Evolutionary conservation across 2,329 filamentous ascomycete species (phyloP).

Genomic region (Aotearoamyces nothofagi): DNA sequence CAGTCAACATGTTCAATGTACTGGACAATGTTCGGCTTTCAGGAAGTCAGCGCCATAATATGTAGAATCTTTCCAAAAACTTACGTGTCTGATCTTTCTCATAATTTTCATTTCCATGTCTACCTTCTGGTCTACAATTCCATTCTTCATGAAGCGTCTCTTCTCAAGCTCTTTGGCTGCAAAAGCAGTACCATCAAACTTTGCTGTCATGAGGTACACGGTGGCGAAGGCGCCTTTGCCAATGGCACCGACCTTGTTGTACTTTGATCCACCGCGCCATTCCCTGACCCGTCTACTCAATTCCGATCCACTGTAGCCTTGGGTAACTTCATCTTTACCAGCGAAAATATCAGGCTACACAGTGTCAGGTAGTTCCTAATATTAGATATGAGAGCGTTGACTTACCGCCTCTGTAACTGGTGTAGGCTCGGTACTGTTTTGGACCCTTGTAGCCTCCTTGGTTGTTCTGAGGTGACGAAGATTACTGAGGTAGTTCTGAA

Average conservation of each 20-base stretch:
- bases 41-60: slow-evolving; percentile 6
- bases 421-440: no score
- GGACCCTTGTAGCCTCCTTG: no score
- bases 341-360: background rate
- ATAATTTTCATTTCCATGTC: slow-evolving; percentile 98
- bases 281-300: slow-evolving; percentile 30
- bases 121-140: slow-evolving; percentile 75
- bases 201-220: slow-evolving; percentile 80
- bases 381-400: background rate
- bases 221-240: slow-evolving; percentile 92
- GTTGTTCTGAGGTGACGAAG: background rate
- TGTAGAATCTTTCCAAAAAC: slow-evolving; percentile 18
- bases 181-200: slow-evolving; percentile 67
- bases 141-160: slow-evolving; percentile 83
- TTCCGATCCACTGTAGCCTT: slow-evolving; percentile 6
- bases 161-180: slow-evolving; percentile 95
- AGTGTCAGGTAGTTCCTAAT: background rate
- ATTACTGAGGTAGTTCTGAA: slow-evolving; percentile 42
- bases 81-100: slow-evolving; percentile 67
- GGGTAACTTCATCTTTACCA: slow-evolving; percentile 1
- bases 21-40: slow-evolving; percentile 70
- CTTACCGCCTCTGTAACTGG: background rate
- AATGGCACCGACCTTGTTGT: slow-evolving; percentile 69
- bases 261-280: slow-evolving; percentile 75
- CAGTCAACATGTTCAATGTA: slow-evolving; percentile 84